phyloP scores from a whole-genome alignment of 805 yeast species.

The Saccharomycopsis lassenensis region DNA sequence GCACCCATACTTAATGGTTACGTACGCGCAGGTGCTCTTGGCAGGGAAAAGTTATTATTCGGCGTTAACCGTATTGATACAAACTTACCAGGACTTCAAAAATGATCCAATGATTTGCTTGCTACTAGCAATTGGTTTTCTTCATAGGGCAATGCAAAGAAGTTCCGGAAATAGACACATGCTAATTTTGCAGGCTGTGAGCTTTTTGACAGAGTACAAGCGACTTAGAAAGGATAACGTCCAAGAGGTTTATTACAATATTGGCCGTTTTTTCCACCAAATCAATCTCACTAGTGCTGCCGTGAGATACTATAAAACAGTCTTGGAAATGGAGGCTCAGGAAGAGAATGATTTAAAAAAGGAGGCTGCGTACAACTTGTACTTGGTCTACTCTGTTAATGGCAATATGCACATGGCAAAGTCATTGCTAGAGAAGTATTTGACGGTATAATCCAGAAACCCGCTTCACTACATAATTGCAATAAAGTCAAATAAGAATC shows the following conservation, averaged over 20 bases:
- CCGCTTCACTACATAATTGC: too few relatives aligned
- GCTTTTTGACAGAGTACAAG: conserved; percentile 64
- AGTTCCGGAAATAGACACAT: conserved; percentile 76
- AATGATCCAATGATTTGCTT: conserved; percentile 74
- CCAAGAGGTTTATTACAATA: conserved; percentile 74
- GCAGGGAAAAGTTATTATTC: conserved; percentile 77
- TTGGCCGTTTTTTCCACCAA: conserved; percentile 79
- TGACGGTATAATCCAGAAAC: conserved; percentile 38
- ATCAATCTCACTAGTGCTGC: conserved; percentile 72
- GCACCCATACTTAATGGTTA: conserved; percentile 59
- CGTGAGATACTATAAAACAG: conserved; percentile 59
- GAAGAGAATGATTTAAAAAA: conserved; percentile 42
- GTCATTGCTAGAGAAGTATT: conserved; percentile 50
- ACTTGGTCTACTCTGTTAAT: conserved; percentile 60
- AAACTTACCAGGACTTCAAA: conserved; percentile 56
- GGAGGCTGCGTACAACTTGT: conserved; percentile 82
- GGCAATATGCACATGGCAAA: conserved; percentile 63
- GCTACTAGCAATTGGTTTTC: conserved; percentile 64
- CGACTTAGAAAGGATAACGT: conserved; percentile 41
- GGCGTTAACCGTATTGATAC: conserved; percentile 63
- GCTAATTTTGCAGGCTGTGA: conserved; percentile 79
- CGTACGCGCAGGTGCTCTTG: conserved; percentile 72
- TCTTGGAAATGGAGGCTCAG: conserved; percentile 27
- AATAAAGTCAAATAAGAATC: too few relatives aligned
- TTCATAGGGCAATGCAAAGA: conserved; percentile 88